Base-by-base conservation (phyloP, 1,284 basidiomycete genomes). In the Sanghuangporus sanghuang region DNA sequence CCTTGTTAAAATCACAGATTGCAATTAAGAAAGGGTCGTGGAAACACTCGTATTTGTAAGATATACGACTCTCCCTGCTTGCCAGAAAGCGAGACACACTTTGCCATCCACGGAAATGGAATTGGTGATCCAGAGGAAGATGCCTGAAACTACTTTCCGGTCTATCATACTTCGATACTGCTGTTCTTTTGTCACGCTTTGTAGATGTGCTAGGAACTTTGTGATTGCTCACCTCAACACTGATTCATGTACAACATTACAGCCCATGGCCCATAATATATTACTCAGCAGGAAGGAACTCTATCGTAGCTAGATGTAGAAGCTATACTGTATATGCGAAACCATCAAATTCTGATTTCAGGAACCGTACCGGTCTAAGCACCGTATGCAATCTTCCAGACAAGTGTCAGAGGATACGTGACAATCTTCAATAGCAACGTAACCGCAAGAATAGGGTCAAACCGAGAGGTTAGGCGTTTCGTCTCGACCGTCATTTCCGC, bases 21-120 rank as follows among this genome's bases (percentile, higher is more conserved):
- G 36, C 94, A 96, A 73, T 81, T 99, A 60, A 92, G 93, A 77
- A 99, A 99, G 74, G 92, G 90, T 36, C 85, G 96, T 44, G 97
- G 92, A 8, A 91, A 93, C 65, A 96, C 93, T 59, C 91, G 97
- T 68, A 90, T 95, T 55, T 97, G 95, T 78, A 96, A 96, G 76
- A 96, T 99, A 68, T 96, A 97, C 67, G 97, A 99, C 77, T 98
- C 95, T 6, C 97, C 97, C 0, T 98, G 96, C 77, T 81, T 99
- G 49, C 97, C 97, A 6, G 97, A 99, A 76, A 94, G 93, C 64
- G 96, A 99, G 73, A 95, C 92, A 2, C 91, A 93, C 67, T 99
- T 98, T 74, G 92, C 95, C 36, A 99, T 99, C 75, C 87, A 93
- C 64, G 77, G 85, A 14, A 88, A 90, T 70, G 95, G 95, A 69